These are phyloP conservation scores for Tylopilus vinaceipallidus DNA, from an alignment of 768 basidiomycete species.

Conservation along the genomic window DNA sequence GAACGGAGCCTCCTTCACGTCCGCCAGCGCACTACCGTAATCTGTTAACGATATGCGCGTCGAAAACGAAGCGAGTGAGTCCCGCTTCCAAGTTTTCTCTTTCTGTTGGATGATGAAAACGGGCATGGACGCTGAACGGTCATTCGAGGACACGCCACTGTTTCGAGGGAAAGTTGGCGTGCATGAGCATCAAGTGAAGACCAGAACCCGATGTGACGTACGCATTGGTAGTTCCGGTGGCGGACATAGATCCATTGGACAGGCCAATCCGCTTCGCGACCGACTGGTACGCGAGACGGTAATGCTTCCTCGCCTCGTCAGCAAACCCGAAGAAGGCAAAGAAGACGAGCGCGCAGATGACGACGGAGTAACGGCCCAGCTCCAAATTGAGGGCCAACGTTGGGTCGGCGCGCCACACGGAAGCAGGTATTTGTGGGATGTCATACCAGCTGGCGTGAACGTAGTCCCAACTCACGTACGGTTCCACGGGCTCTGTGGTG, in stretches of 20 bases:
- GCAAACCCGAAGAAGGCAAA: constrained; percentile 71
- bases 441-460: constrained; percentile 43
- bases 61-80: constrained; percentile 48
- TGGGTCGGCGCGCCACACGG: constrained; percentile 39
- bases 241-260: constrained; percentile 26
- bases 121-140: constrained; percentile 34
- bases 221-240: constrained; percentile 24
- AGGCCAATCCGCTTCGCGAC: constrained; percentile 37
- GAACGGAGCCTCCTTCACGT: constrained; percentile 21
- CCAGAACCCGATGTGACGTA: constrained; percentile 17
- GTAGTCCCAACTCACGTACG: constrained; percentile 46
- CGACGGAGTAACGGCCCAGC: constrained; percentile 43
- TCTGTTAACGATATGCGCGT: constrained; percentile 42
- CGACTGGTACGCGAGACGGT: constrained; percentile 40
- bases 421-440: constrained; percentile 40
- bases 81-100: constrained; percentile 45
- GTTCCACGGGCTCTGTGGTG: constrained; percentile 21
- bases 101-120: constrained; percentile 45
- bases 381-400: constrained; percentile 32
- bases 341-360: constrained; percentile 57
- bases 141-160: constrained; percentile 20
- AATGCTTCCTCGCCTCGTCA: constrained; percentile 61
- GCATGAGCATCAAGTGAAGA: neutral
- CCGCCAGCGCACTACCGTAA: constrained; percentile 34
- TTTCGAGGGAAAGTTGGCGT: constrained; percentile 8